phyloP scores from a whole-genome alignment of 169 alveolate species.

The Plasmodium malariae region DNA sequence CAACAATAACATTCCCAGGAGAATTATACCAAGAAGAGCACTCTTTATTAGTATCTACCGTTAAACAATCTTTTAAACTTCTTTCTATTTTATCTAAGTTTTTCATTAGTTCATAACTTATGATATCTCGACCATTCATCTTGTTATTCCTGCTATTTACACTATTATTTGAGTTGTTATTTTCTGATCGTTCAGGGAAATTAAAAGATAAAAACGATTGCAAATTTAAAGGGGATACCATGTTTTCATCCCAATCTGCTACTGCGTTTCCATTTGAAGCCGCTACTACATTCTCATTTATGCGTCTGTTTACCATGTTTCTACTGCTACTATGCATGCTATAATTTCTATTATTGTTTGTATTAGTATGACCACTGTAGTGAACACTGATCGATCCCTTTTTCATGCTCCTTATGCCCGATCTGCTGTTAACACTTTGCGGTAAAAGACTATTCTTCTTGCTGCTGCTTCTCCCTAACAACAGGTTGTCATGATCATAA shows the following conservation, averaged over 20 bases:
- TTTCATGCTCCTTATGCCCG: background rate
- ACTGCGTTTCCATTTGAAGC: background rate
- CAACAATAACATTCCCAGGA: too few species aligned
- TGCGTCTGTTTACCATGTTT: background rate
- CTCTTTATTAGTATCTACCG: background rate
- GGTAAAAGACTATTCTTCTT: background rate
- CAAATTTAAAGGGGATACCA: constrained; percentile 1
- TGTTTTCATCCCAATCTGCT: background rate
- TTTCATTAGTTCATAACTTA: background rate
- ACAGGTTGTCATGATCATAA: background rate
- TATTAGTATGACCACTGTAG: too few species aligned
- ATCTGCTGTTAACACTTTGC: background rate
- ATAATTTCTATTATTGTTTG: background rate
- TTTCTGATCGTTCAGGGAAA: background rate
- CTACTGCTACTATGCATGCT: background rate
- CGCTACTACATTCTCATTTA: background rate
- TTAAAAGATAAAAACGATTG: constrained; percentile 21
- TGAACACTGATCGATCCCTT: too few species aligned
- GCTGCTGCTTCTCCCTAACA: background rate
- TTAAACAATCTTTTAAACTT: background rate
- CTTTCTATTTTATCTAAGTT: background rate
- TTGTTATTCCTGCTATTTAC: background rate
- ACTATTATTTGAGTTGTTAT: background rate
- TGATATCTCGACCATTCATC: background rate
- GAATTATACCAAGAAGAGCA: too few species aligned